These are phyloP conservation scores for Trichoderma orchidacearum DNA, from an alignment of 495 filamentous ascomycete genomes.

Conservation along the genomic window DNA sequence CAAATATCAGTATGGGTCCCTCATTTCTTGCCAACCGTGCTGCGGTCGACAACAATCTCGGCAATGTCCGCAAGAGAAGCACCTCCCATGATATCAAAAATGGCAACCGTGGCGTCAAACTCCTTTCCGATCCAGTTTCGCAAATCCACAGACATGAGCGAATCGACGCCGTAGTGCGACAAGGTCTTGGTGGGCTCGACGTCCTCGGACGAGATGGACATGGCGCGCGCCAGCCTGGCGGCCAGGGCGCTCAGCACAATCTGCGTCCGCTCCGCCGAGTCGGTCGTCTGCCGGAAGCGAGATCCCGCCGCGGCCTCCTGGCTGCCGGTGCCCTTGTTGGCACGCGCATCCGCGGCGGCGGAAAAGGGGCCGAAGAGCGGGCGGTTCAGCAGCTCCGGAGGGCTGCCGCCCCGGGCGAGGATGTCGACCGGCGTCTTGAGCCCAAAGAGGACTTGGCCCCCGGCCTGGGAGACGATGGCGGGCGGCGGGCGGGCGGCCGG, in stretches of 20 bases:
- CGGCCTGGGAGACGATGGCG: conserved; percentile 5
- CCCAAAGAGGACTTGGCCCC: conserved; percentile 14
- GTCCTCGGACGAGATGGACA: conserved; percentile 20
- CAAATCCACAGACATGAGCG: conserved; percentile 43
- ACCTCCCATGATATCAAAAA: conserved; percentile 35
- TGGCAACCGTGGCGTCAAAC: conserved; percentile 24
- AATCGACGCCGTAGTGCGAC: conserved; percentile 37
- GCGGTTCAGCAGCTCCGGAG: conserved; percentile 8
- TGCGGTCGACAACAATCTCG: conserved; percentile 2
- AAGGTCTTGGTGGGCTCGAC: conserved; percentile 24
- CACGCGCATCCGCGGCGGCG: background rate
- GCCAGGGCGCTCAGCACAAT: conserved; percentile 18
- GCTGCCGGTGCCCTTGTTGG: conserved; percentile 5
- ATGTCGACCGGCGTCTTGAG: conserved; percentile 9
- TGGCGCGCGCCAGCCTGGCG: conserved; percentile 17
- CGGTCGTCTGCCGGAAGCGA: conserved; percentile 11
- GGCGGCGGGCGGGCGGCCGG: conserved; percentile 4
- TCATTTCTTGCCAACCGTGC: background rate
- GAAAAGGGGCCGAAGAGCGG: conserved; percentile 15
- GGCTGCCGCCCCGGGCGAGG: conserved; percentile 7
- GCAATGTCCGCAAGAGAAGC: conserved; percentile 10
- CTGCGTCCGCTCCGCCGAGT: conserved; percentile 11
- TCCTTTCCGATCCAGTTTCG: conserved; percentile 39
- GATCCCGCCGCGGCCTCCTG: conserved; percentile 1
- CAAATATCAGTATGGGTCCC: too few species aligned